A percentile compares a stretch with the other conserved stretches of the same genome.
phyloP scores from a whole-genome alignment of 192 early-diverging fungal genomes.

The Rhizophlyctis rosea region DNA sequence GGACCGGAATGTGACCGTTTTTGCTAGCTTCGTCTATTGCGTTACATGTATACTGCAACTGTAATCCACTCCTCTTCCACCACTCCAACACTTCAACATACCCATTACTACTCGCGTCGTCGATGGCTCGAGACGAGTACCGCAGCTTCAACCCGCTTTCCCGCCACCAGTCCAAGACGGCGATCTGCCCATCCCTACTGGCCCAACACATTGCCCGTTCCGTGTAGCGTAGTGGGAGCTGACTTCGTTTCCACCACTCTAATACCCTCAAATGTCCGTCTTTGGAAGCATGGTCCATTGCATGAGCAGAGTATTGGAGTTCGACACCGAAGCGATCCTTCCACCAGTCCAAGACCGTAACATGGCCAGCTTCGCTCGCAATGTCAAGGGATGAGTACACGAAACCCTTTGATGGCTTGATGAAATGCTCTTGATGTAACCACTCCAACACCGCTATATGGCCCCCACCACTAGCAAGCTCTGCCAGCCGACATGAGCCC shows the following conservation, averaged over 20 bases:
- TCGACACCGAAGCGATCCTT: too few relatives aligned
- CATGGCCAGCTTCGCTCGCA: too few relatives aligned
- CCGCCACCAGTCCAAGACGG: neutral
- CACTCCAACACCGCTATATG: too few relatives aligned
- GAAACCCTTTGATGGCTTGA: too few relatives aligned
- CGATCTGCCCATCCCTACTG: neutral
- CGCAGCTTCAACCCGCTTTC: neutral
- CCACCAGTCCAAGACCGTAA: too few relatives aligned
- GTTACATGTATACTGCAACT: neutral
- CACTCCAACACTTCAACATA: neutral
- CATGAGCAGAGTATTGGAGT: neutral
- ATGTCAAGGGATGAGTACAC: too few relatives aligned
- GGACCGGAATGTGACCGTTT: too few relatives aligned
- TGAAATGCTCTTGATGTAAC: too few relatives aligned
- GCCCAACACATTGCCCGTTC: neutral
- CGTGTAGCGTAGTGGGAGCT: neutral
- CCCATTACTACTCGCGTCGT: neutral
- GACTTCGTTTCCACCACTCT: neutral
- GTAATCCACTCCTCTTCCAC: slow-evolving; percentile 1
- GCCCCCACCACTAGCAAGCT: too few relatives aligned
- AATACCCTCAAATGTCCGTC: neutral
- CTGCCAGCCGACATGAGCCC: too few relatives aligned
- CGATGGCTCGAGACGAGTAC: neutral
- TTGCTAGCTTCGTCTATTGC: too few relatives aligned
- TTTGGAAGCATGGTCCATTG: neutral